Base-by-base conservation (phyloP, 2,329 filamentous ascomycete species). In the Diaporthe australafricana region DNA sequence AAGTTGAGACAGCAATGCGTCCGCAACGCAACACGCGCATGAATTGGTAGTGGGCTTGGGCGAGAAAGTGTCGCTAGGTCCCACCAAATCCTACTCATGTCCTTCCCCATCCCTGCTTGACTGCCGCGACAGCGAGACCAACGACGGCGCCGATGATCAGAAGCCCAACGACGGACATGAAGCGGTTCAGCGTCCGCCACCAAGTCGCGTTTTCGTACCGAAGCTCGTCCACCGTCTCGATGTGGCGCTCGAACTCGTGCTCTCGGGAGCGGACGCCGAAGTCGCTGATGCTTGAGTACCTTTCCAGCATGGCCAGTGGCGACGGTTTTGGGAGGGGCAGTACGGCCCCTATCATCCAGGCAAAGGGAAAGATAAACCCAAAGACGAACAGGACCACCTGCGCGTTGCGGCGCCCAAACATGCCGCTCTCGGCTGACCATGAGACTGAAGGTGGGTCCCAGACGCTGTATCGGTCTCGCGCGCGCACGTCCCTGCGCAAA, bases 261-360 rank as follows among this genome's bases (percentile, higher is more conserved):
- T 81, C 80, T 8, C 53, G 65, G 27, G 70, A 66, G 20, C 72
- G 70, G 25, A 83, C 76, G 45, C 83, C 81, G 35, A 84, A 77
- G 32, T 83, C 81, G 65, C 81, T 82, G 22, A 81, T 80, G 77
- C 81, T 84, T 68, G 80, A 79, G 56, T 83, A 78, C 35, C 77
- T 80, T 77, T 91, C 86, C 48, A 86, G 83, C 80, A 90, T 88
- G 22, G 87, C 83, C 1, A 82, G 77, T 25, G 84, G 82, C 11
- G 90, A 88, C 69, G 87, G 87, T 1, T 84, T 84, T 12, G 93
- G 93, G 8, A 97, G 82, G 1, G 93, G 93, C 16, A 96, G 84
- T 68, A 95, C 87, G 1, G 94, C 89, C 1, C 92, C 94, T 74
- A 94, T 85, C 84, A 96, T 93, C 94, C 94, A 97, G 70, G 92